phyloP scores from a whole-genome alignment of 257 asterid genomes.

The Solanum pennellii region DNA sequence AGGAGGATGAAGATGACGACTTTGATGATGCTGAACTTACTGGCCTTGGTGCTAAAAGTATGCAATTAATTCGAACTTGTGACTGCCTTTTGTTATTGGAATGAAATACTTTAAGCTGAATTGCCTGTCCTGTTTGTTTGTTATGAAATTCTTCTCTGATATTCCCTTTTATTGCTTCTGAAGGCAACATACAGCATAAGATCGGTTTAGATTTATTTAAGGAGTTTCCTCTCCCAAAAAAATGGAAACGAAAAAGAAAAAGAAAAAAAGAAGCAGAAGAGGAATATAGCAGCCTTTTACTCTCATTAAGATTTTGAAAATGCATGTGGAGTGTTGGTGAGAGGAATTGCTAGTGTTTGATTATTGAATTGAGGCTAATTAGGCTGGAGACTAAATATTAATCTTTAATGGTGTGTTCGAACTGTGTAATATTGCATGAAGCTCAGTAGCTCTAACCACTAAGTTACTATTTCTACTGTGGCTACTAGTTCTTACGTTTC shows the following conservation, averaged over 20 bases:
- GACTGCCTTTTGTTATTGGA: background rate
- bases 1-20: constrained; percentile 19
- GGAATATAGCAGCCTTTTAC: background rate
- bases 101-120: background rate
- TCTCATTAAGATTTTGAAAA: background rate
- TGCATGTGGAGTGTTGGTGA: background rate
- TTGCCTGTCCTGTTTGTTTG: background rate
- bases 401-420: background rate
- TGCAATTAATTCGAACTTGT: constrained; percentile 4
- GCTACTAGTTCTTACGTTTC: background rate
- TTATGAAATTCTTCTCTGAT: background rate
- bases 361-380: background rate
- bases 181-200: background rate
- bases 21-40: constrained; percentile 39
- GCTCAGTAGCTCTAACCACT: background rate
- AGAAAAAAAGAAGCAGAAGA: background rate
- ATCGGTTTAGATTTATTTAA: background rate
- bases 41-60: constrained; percentile 74
- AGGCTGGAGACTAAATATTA: background rate
- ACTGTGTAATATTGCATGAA: background rate
- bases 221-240: background rate
- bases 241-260: background rate
- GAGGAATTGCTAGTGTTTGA: background rate
- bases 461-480: background rate
- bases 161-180: background rate